Evolutionary conservation across 2,329 filamentous ascomycete genomes (phyloP), one percentile per base, ranked within the genome.

Genomic region (Clonostachys chloroleuca): DNA sequence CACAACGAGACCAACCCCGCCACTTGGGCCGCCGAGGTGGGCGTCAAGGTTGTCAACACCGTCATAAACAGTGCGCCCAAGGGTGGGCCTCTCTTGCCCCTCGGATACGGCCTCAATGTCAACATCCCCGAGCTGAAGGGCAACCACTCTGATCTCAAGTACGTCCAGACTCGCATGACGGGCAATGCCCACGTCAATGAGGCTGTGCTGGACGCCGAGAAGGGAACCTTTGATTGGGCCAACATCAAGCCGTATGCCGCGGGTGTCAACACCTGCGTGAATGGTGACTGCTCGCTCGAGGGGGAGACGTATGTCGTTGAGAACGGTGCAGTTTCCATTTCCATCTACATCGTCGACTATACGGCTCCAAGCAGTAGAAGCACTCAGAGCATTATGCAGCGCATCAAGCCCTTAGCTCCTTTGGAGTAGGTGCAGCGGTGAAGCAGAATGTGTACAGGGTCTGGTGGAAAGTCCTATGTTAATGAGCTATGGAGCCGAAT

Each of bases 21-120:
- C 1, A 74, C 66, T 0, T 66, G 69, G 50, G 61, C 64, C 2
- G 74, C 67, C 7, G 58, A 72, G 45, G 58, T 75, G 1, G 59
- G 70, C 0, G 64, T 70, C 17, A 67, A 69, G 35, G 56, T 78
- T 3, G 68, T 77, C 5, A 59, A 74, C 3, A 59, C 69, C 20
- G 62, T 78, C 39, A 68, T 73, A 49, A 53, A 63, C 2, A 70
- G 63, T 20, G 64, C 65, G 0, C 51, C 55, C 5, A 52, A 54
- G 12, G 60, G 57, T 3, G 54, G 54, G 0, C 61, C 62, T 6
- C 51, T 70, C 6, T 59, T 80, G 2, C 76, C 75, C 0, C 59
- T 72, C 1, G 75, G 75, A 3, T 78, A 79, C 50, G 74, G 75
- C n/a, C 57, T 76, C 36, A 73, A 62, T 24, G 71, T 80, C 52